Base-by-base conservation (phyloP, 2,329 filamentous ascomycete genomes). In the Coniochaeta pulveracea region DNA sequence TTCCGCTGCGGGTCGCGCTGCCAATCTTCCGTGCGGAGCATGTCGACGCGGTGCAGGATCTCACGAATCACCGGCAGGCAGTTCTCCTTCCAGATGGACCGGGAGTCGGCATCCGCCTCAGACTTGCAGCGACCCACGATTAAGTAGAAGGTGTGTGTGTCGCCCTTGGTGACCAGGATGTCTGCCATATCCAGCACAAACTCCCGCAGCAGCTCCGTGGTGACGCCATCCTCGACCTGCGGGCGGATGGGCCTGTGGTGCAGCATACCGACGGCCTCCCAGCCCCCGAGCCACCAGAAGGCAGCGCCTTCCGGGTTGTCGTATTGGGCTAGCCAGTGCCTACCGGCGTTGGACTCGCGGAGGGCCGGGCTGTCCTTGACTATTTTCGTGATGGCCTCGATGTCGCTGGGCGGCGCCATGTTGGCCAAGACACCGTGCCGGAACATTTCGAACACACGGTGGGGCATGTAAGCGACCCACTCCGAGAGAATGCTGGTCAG, bases 271-370 rank as follows among this genome's bases (percentile, higher is more conserved):
- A 15, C 24, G 7, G 11, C 24, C 24, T 26, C 24, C 5, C 5
- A 14, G 6, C 24, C 24, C 12, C 24, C 24, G 8, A 26, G 24
- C 16, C 24, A 6, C 12, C 12, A 15, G 12, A 15, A n/a, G 6
- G 16, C 12, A 15, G 6, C 10, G 24, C 24, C 24, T n/a, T n/a
- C n/a, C 12, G 24, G 24, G 24, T 26, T 26, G 24, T 26, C 24
- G 24, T 26, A 12, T 15, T 26, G 24, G 24, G 11, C 24, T 5
- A 49, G 34, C 54, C 54, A 57, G 26, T 56, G 52, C 26, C 41
- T 42, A 1, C 50, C 52, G 0, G 42, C 43, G 6, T 49, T 48
- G 3, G 50, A 54, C 6, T 38, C 40, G 10, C 41, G n/a, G 2
- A 57, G 39, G 4, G 47, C 37, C 1, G 33, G 26, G 19, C 49